Evolutionary conservation across 1,284 basidiomycete species (phyloP), one percentile per base, ranked within the genome.

Genomic region (Afroboletus lepidellus): DNA sequence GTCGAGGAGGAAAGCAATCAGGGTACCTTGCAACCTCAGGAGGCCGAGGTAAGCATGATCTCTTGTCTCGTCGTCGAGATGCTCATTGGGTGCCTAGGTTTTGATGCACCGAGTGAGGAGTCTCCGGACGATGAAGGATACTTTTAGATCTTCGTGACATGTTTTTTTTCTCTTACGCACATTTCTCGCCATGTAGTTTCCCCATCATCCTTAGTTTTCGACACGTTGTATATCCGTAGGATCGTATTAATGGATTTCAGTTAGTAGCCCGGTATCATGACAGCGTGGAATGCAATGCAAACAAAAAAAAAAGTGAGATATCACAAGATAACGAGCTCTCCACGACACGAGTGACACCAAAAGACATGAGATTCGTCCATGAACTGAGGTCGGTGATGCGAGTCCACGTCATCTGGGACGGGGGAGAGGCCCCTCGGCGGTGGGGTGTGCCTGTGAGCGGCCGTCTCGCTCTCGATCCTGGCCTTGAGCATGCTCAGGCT

Each of bases 401-500:
- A 33, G 18, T 67, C 62, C 1, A 39, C 38, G n/a, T 64, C 63
- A 32, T 70, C 69, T 1, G 61, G 66, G 38, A 77, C 73, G 12
- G 83, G 84, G 21, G 85, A 84, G 47, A 80, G 63, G 6, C 78
- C 73, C 44, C 82, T 72, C 18, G 80, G 81, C 1, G 71, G 81
- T 11, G 70, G 61, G 0, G 66, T 59, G 32, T 67, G 64, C 18
- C 57, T 55, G 21, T 62, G 63, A 44, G 67, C 64, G 16, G 78
- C 80, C 15, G 78, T 72, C 67, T 91, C 88, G 66, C 85, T 85
- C 55, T 91, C 89, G 68, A 95, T 94, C 39, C 92, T 82, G 24
- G 90, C 92, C 67, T 92, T 93, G 48, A 95, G 81, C 82, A 94
- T 93, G 62, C 84, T 84, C 55, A 95, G 72, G 66, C 90, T 92